Evolutionary conservation across 75 land plant species (phyloP).

Genomic region (Isoetes taiwanensis): DNA sequence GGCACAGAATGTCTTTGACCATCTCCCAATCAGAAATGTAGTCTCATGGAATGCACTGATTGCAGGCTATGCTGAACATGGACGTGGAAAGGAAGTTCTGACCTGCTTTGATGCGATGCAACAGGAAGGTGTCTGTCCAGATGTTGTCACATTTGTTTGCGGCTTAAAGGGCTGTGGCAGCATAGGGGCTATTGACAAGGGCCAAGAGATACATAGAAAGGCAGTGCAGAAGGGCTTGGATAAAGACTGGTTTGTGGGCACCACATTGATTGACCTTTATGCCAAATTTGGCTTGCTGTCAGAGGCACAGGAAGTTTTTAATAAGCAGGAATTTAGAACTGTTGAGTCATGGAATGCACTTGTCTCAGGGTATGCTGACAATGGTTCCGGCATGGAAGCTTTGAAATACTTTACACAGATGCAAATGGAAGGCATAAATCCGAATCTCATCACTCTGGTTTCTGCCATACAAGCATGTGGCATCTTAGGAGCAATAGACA

Average conservation of each 20-base stretch:
- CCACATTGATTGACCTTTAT: background rate
- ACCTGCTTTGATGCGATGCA: constrained; percentile 17
- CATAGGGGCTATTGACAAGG: background rate
- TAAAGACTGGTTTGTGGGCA: background rate
- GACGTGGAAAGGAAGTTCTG: constrained; percentile 17
- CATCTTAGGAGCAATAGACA: background rate
- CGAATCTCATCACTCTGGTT: too few relatives aligned
- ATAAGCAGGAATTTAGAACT: constrained; percentile 3
- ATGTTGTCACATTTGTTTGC: background rate
- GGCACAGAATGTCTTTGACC: constrained; percentile 1
- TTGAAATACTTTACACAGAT: constrained; percentile 18
- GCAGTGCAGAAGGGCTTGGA: background rate
- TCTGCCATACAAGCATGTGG: too few relatives aligned
- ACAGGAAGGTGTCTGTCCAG: background rate
- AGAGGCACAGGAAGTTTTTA: constrained; percentile 6
- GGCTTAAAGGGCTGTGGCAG: too few relatives aligned
- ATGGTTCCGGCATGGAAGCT: constrained; percentile 22
- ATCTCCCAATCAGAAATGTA: constrained; percentile 8
- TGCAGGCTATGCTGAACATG: constrained; percentile 25
- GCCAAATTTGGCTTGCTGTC: background rate
- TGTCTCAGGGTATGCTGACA: constrained; percentile 25
- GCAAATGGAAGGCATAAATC: constrained; percentile 11
- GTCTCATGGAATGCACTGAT: constrained; percentile 24
- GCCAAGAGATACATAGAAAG: background rate
- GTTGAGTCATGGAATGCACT: constrained; percentile 17